Conservation (phyloP, 768 basidiomycete genomes). For the Lactifluus hygrophoroides region DNA sequence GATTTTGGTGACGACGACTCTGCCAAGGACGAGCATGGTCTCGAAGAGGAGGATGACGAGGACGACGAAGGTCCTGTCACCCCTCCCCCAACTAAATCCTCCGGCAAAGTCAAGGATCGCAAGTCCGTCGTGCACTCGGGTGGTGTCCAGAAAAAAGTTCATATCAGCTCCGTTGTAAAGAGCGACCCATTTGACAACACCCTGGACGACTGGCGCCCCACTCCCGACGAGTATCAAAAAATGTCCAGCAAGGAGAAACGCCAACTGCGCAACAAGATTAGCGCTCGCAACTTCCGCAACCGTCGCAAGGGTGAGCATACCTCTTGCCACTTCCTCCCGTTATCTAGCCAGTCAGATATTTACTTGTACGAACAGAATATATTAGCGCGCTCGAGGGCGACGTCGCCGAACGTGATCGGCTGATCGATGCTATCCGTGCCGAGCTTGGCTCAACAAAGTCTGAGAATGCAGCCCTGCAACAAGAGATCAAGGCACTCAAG, state of each 20-base stretch:
- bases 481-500: conserved; percentile 70
- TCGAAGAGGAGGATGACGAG: conserved; percentile 29
- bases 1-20: conserved; percentile 34
- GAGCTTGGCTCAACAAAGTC: conserved; percentile 73
- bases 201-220: conserved; percentile 76
- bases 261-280: conserved; percentile 94
- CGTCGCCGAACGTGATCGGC: conserved; percentile 83
- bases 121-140: conserved; percentile 67
- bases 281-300: conserved; percentile 91
- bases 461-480: conserved; percentile 77
- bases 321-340: background rate
- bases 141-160: conserved; percentile 56
- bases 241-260: conserved; percentile 94
- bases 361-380: conserved; percentile 52
- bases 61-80: conserved; percentile 25
- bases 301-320: conserved; percentile 68
- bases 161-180: conserved; percentile 29
- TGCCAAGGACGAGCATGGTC: conserved; percentile 24
- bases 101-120: conserved; percentile 44
- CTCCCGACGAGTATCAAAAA: conserved; percentile 90
- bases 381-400: conserved; percentile 90
- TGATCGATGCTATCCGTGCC: conserved; percentile 79
- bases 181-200: conserved; percentile 43
- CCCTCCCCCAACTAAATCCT: conserved; percentile 26
- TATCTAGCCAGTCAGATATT: background rate